Percentiles rank a stretch among this genome's conserved stretches.
Conservation (phyloP, 768 basidiomycete genomes). For the Amyloporia xantha region DNA sequence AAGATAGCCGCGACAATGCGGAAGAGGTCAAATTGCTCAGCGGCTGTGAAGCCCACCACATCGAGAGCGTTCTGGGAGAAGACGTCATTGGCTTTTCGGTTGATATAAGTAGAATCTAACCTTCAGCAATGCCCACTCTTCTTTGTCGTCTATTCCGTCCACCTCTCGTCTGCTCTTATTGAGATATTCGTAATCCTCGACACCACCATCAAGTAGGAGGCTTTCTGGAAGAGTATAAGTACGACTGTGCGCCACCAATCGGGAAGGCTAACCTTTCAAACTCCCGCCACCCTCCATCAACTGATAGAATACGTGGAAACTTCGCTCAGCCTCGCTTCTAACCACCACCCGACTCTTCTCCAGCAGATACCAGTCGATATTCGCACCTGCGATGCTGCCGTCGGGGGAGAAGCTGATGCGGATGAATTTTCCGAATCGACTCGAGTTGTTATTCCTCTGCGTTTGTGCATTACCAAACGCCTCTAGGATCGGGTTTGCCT, state of each 20-base stretch:
- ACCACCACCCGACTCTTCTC: conserved; percentile 96
- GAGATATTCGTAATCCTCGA: conserved; percentile 85
- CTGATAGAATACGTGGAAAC: conserved; percentile 98
- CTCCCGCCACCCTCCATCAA: conserved; percentile 69
- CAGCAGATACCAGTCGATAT: conserved; percentile 97
- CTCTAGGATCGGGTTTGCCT: conserved; percentile 96
- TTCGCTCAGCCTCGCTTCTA: conserved; percentile 81
- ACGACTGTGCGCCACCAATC: too few relatives aligned
- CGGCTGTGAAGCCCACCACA: conserved; percentile 77
- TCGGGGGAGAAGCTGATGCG: conserved; percentile 89
- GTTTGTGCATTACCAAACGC: conserved; percentile 99
- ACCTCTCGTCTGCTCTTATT: conserved; percentile 86
- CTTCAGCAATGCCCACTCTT: conserved; percentile 80
- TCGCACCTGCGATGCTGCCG: conserved; percentile 95
- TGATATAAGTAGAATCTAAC: conserved; percentile 33
- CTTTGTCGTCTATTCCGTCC: conserved; percentile 90
- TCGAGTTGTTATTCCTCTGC: conserved; percentile 96
- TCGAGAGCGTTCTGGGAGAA: conserved; percentile 65
- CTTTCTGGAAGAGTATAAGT: conserved; percentile 52
- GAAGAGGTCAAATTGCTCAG: conserved; percentile 90
- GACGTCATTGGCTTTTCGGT: not conserved
- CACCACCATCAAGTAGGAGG: conserved; percentile 63
- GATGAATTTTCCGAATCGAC: conserved; percentile 98
- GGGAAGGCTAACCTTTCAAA: conserved; percentile 53
- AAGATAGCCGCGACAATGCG: conserved; percentile 90